Base-by-base conservation (phyloP, 106 monocot species). In the Apostasia shenzhenica region DNA sequence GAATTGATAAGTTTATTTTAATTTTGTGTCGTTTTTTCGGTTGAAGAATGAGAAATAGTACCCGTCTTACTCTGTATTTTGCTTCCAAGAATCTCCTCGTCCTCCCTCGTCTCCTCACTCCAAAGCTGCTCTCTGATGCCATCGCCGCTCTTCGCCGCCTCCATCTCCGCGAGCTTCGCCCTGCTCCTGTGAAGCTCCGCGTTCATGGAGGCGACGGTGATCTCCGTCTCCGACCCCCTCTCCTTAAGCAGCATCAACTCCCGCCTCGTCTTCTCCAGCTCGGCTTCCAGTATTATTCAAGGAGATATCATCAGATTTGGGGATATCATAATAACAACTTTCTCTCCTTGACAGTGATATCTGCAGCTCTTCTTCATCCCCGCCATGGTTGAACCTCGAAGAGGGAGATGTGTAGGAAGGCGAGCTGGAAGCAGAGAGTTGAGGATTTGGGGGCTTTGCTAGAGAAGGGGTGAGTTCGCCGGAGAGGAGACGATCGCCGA, bases 171-270 rank as follows among this genome's bases (percentile, higher is more conserved):
- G 26, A 83, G 8, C 42, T 69, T 86, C 0, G 81, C 51, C 57
- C 75, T 61, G 66, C 57, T 80, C 67, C 72, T 84, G 55, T 79
- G 80, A 14, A 95, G 69, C 68, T 91, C 86, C 0, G 78, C 80
- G 43, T 77, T 80, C 38, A 97, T 74, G 9, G 84, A 84, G n/a
- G 95, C 86, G 38, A 97, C 78, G 0, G 74, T 77, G 38, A 85
- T 52, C 68, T 97, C 91, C 55, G 77, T 84, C 70, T 97, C 86
- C 0, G 73, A 71, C 48, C 73, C 86, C 52, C 82, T 78, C 73
- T 86, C 72, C 77, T 79, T 89, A 11, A 97, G 81, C 42, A 81
- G 72, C 66, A 55, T 77, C 46, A 97, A n/a, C 57, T 97, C 91
- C 48, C 72, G 59, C 79, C 75, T 92, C 8, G 88, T 87, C 61